These are phyloP conservation scores for Pestalotiopsis fici DNA, from an alignment of 2,329 filamentous ascomycete species.

Conservation along the genomic window DNA sequence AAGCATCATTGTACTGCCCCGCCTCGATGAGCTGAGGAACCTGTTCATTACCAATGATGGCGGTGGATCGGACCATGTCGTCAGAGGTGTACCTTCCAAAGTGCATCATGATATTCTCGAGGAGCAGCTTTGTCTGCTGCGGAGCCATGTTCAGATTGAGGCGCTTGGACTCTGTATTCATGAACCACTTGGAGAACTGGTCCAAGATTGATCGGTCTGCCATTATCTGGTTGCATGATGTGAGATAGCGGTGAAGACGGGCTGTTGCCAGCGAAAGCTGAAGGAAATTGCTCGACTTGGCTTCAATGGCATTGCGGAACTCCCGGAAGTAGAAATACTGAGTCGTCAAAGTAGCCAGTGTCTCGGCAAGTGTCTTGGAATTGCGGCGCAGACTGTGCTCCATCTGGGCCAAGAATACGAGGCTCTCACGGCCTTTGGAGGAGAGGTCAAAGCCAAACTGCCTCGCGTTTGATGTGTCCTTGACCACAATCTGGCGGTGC, in stretches of 20 bases:
- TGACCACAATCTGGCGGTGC: slow-evolving; percentile 37
- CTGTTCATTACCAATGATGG: slow-evolving; percentile 30
- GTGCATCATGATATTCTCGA: slow-evolving; percentile 31
- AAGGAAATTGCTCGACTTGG: slow-evolving; percentile 36
- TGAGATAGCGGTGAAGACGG: slow-evolving; percentile 34
- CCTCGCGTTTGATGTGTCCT: slow-evolving; percentile 30
- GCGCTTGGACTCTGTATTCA: slow-evolving; percentile 29
- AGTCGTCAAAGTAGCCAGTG: slow-evolving; percentile 42
- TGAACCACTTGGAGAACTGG: slow-evolving; percentile 32
- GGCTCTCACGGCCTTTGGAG: slow-evolving; percentile 31
- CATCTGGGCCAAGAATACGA: slow-evolving; percentile 45
- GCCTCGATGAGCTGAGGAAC: slow-evolving; percentile 27
- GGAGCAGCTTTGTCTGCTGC: slow-evolving; percentile 26
- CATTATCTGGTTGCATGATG: slow-evolving; percentile 21
- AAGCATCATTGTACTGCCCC: slow-evolving; percentile 29
- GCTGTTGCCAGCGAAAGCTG: slow-evolving; percentile 33
- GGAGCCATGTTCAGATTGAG: slow-evolving; percentile 25
- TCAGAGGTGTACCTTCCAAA: slow-evolving; percentile 33
- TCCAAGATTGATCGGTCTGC: slow-evolving; percentile 27
- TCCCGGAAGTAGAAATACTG: slow-evolving; percentile 40
- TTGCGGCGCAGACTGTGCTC: slow-evolving; percentile 37
- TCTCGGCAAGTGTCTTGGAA: slow-evolving; percentile 37
- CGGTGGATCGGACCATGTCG: slow-evolving; percentile 36
- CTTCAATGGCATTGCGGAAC: slow-evolving; percentile 35
- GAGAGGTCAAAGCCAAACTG: slow-evolving; percentile 31